phyloP scores from a whole-genome alignment of 2,329 filamentous ascomycete genomes.

The Raffaelea ambrosiae region DNA sequence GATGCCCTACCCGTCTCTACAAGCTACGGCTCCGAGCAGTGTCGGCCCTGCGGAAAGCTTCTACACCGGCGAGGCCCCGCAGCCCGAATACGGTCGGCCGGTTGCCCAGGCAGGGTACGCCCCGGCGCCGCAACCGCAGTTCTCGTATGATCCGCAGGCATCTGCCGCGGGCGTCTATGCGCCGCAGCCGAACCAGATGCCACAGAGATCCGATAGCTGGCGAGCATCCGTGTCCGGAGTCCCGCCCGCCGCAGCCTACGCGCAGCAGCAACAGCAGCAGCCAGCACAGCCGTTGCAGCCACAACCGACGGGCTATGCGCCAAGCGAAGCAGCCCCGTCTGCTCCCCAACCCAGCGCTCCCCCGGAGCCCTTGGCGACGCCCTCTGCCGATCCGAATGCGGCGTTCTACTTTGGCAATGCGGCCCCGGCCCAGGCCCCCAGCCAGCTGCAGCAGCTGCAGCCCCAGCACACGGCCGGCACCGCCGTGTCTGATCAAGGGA shows the following conservation, averaged over 20 bases:
- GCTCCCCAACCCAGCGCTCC: constrained; percentile 9
- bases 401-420: constrained; percentile 49
- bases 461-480: constrained; percentile 1
- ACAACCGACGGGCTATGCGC: constrained; percentile 3
- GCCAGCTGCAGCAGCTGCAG: constrained; percentile 20
- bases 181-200: constrained; percentile 21
- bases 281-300: background rate
- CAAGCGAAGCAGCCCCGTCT: background rate
- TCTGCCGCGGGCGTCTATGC: constrained; percentile 34
- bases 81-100: constrained; percentile 35
- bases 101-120: constrained; percentile 44
- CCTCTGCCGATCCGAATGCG: constrained; percentile 41
- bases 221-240: constrained; percentile 26
- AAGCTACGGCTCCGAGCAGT: constrained; percentile 33
- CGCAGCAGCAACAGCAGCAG: constrained; percentile 18
- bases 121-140: constrained; percentile 35
- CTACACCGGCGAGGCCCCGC: constrained; percentile 59
- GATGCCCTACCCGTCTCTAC: constrained; percentile 64
- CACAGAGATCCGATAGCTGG: constrained; percentile 46
- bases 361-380: constrained; percentile 23
- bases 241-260: constrained; percentile 26
- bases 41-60: constrained; percentile 64
- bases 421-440: constrained; percentile 15
- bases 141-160: constrained; percentile 32
- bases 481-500: constrained; percentile 31